Conservation (phyloP, 306 rosid species). For the Rosa rugosa region DNA sequence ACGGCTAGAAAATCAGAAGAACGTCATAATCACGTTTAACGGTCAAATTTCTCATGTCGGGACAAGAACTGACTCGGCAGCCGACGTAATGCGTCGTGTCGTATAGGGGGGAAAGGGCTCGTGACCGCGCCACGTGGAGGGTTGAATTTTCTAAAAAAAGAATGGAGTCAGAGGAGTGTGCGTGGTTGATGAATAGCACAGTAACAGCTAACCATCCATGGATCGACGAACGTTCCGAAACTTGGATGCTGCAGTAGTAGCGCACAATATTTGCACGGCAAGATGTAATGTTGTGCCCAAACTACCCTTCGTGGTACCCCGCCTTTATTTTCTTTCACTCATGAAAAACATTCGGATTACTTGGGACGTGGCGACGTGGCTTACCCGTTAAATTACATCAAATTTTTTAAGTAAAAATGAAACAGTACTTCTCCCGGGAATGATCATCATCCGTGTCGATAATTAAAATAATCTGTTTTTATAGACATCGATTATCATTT, state of each 20-base stretch:
- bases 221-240: constrained; percentile 19
- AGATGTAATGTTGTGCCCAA: background rate
- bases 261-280: background rate
- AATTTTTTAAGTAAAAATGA: too few species aligned
- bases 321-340: too few species aligned
- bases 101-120: background rate
- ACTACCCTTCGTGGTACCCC: background rate
- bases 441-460: too few species aligned
- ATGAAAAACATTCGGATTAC: too few species aligned
- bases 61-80: background rate
- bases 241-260: too few species aligned
- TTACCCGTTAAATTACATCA: too few species aligned
- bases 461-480: too few species aligned
- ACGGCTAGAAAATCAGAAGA: background rate
- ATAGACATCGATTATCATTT: too few species aligned
- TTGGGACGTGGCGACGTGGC: too few species aligned
- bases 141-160: background rate
- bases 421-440: too few species aligned
- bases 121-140: constrained; percentile 18
- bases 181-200: background rate
- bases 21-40: background rate
- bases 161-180: constrained; percentile 4
- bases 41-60: background rate
- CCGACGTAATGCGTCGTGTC: background rate
- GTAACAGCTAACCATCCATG: background rate